Evolutionary conservation across 2,329 filamentous ascomycete species (phyloP).

Genomic region (Corinectria fuckeliana): DNA sequence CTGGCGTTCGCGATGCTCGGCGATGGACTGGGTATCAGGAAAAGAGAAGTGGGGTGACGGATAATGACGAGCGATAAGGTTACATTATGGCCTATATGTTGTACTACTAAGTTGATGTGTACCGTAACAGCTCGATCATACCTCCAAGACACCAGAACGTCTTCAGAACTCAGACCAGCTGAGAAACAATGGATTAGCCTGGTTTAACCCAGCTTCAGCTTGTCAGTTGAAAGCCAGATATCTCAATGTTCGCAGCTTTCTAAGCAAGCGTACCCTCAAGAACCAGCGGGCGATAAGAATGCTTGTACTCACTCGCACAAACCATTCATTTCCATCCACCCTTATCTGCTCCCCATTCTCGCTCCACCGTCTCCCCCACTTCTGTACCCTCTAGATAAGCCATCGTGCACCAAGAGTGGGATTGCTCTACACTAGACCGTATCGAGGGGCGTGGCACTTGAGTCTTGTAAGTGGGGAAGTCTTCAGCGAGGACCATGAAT

Average conservation of each 20-base stretch:
- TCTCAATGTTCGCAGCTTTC: not conserved
- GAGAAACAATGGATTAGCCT: too few relatives aligned
- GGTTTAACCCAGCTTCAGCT: not conserved
- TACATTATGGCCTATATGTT: too few relatives aligned
- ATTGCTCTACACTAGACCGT: not conserved
- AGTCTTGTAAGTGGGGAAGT: not conserved
- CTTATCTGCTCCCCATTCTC: not conserved
- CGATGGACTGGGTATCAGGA: not conserved
- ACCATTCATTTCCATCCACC: not conserved
- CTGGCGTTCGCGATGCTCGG: not conserved
- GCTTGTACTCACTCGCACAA: too few relatives aligned
- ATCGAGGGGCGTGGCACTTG: not conserved
- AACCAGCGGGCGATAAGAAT: not conserved
- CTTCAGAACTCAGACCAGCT: too few relatives aligned
- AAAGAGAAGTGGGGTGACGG: not conserved
- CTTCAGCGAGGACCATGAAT: not conserved
- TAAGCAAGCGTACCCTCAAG: not conserved
- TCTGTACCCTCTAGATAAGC: not conserved
- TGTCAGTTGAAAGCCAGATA: not conserved
- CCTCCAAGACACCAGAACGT: not conserved
- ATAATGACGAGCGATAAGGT: not conserved
- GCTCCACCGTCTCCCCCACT: not conserved
- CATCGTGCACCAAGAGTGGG: not conserved
- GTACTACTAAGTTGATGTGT: too few relatives aligned
- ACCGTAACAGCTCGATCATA: not conserved